Evolutionary conservation across 768 basidiomycete species (phyloP).

Genomic region (Plicaturopsis crispa): DNA sequence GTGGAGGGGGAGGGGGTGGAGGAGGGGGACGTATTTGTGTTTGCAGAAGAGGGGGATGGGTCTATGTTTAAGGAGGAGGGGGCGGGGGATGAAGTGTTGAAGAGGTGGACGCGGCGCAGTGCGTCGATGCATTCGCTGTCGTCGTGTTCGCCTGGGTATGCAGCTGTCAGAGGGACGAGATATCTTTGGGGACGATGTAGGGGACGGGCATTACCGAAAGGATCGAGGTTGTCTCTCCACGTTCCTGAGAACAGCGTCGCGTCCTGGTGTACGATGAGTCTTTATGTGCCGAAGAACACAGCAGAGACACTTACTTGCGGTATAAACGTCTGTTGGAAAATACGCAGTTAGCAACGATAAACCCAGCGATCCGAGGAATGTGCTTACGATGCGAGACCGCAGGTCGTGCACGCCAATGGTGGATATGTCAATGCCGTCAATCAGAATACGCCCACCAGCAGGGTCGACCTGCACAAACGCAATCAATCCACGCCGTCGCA

Average conservation of each 20-base stretch:
- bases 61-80: slow-evolving; percentile 17
- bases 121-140: slow-evolving; percentile 44
- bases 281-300: too few relatives aligned
- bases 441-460: slow-evolving; percentile 60
- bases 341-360: background rate
- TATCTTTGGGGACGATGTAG: too few relatives aligned
- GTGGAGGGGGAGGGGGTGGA: slow-evolving; percentile 25
- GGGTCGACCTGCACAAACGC: slow-evolving; percentile 55
- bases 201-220: too few relatives aligned
- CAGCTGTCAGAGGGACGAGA: background rate
- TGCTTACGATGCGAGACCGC: slow-evolving; percentile 60
- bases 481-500: background rate
- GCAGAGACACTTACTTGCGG: background rate
- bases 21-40: slow-evolving; percentile 19
- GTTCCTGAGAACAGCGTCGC: slow-evolving; percentile 23
- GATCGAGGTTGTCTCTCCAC: slow-evolving; percentile 36
- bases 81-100: slow-evolving; percentile 1
- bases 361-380: background rate
- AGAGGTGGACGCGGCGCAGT: slow-evolving; percentile 35
- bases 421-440: slow-evolving; percentile 86
- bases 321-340: background rate
- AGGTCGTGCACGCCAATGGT: slow-evolving; percentile 81
- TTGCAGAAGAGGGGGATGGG: slow-evolving; percentile 31
- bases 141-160: slow-evolving; percentile 29
- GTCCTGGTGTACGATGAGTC: slow-evolving; percentile 22